These are phyloP conservation scores for Orbilia blumenaviensis DNA, from an alignment of 2,329 filamentous ascomycete species.

Conservation along the genomic window DNA sequence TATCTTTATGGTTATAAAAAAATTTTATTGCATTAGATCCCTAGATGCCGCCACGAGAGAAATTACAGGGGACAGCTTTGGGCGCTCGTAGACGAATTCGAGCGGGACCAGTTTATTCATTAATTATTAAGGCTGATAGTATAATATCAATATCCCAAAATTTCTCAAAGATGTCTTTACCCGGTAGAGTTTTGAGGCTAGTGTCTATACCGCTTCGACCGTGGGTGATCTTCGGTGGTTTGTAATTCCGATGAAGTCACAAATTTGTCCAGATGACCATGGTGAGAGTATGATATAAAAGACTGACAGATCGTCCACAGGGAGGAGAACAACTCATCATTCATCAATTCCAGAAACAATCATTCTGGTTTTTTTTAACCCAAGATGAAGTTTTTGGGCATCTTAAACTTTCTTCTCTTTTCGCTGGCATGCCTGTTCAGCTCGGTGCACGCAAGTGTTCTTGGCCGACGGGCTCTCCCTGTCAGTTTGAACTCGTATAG, in stretches of 20 bases:
- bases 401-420: conserved; percentile 13
- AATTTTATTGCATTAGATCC: not conserved
- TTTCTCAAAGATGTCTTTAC: not conserved
- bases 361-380: not conserved
- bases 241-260: not conserved
- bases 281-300: conserved; percentile 3
- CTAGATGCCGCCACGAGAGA: not conserved
- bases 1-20: not conserved
- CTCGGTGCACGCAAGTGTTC: conserved; percentile 30
- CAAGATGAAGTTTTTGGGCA: conserved; percentile 18
- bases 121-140: not conserved
- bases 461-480: conserved; percentile 55
- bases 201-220: not conserved
- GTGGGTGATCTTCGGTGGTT: not conserved
- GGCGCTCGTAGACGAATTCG: not conserved
- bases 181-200: not conserved
- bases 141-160: conserved; percentile 11
- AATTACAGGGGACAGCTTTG: conserved; percentile 1
- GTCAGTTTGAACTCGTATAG: conserved; percentile 56
- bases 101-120: not conserved
- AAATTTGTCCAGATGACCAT: not conserved
- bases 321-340: not conserved
- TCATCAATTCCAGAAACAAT: not conserved
- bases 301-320: conserved; percentile 17
- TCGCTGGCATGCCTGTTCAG: conserved; percentile 14